Base-by-base conservation (phyloP, 139 green algal species). In the Chlorella sp. region DNA sequence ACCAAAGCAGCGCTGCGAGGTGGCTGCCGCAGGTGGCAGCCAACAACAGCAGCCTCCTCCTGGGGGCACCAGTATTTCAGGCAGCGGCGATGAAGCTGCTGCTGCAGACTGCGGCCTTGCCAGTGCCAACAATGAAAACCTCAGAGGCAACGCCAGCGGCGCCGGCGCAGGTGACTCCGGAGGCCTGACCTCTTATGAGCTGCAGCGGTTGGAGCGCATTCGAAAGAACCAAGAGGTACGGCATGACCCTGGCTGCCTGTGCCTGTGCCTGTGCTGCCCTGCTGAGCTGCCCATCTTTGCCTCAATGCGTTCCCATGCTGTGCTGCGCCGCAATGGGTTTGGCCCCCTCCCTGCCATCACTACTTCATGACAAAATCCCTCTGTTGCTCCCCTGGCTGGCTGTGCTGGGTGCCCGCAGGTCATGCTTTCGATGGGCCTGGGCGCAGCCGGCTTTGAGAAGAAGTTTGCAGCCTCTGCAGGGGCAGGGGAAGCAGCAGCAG, bases 181-280 rank as follows among this genome's bases (percentile, higher is more conserved):
- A 40, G 68, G 66, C 21, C 84, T 88, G 34, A 90, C 77, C 16
- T 83, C 48, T 15, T 91, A 82, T 18, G 79, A 93, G 77, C 82
- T 39, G 34, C 73, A 88, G 66, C 57, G 83, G 14, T 37, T 87
- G 42, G 71, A 73, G 48, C 86, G 85, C 39, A 91, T 93, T 34
- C 73, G 89, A 22, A 71, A 78, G 36, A 91, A 91, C 71, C 73
- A 81, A 75, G 83, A 91, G 83, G 71, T 85, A 40, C 1, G 83
- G 22, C 48, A 57, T 9, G 5, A 57, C 48, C 48, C 48, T 57
- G 48, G 48, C 48, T 57, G 48, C 48, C 48, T 57, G 48, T 57
- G 48, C 48, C 48, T 9, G 48, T 57, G 48, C 48, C 77, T 4
- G 83, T 73, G 19, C 81, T 57, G 48, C 48, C 48, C 48, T 26